These are phyloP conservation scores for Debaryomyces sp. DNA, from an alignment of 1,139 yeast genomes.

Conservation along the genomic window DNA sequence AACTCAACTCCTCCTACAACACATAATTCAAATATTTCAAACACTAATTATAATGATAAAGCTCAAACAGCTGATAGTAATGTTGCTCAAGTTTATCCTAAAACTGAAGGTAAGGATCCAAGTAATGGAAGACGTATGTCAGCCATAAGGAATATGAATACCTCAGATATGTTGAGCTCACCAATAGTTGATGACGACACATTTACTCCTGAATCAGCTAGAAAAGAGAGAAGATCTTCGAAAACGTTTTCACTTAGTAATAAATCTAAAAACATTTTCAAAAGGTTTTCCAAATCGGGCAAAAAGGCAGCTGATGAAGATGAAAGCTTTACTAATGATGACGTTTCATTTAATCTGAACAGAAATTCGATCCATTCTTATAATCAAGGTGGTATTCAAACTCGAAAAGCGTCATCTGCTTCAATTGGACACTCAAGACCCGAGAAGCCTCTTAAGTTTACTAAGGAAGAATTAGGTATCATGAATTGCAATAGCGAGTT, in stretches of 20 bases:
- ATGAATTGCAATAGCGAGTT: conserved; percentile 61
- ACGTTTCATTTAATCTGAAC: conserved; percentile 14
- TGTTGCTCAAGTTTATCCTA: not conserved
- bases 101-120: not conserved
- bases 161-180: conserved; percentile 2
- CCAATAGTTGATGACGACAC: conserved; percentile 6
- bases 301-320: conserved; percentile 22
- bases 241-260: conserved; percentile 30
- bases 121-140: not conserved
- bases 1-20: conserved; percentile 5
- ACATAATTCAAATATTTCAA: conserved; percentile 1
- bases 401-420: conserved; percentile 7
- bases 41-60: not conserved
- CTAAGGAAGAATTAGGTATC: conserved; percentile 63
- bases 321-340: conserved; percentile 8
- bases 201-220: conserved; percentile 4
- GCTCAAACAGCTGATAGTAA: not conserved
- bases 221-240: conserved; percentile 23
- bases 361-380: conserved; percentile 14
- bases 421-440: conserved; percentile 10
- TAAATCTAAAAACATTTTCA: conserved; percentile 36
- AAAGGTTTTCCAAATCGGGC: conserved; percentile 34
- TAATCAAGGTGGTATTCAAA: conserved; percentile 1
- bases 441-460: conserved; percentile 31
- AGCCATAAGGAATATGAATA: not conserved